Conservation (phyloP, 805 yeast genomes). For the Saturnispora gosingensis region DNA sequence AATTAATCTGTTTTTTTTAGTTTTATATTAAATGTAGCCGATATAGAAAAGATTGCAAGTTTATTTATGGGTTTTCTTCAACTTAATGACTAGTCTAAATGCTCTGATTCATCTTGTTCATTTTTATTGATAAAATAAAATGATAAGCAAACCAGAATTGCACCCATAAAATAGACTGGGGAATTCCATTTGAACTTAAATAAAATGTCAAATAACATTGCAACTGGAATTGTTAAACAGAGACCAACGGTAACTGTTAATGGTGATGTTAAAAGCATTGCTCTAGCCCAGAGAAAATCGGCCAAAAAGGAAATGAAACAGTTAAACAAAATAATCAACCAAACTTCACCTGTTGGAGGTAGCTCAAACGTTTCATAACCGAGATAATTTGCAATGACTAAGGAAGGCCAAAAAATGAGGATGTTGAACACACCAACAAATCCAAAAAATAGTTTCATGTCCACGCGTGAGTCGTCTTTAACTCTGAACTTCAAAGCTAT, state of each 20-base stretch:
- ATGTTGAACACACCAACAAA: conserved; percentile 84
- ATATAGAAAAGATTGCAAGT: background rate
- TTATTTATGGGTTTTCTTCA: background rate
- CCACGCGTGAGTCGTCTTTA: conserved; percentile 61
- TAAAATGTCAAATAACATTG: conserved; percentile 83
- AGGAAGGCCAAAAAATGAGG: conserved; percentile 71
- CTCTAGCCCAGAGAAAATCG: conserved; percentile 93
- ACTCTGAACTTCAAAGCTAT: conserved; percentile 70
- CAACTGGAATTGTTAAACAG: conserved; percentile 87
- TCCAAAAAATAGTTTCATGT: conserved; percentile 87
- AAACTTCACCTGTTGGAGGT: conserved; percentile 48
- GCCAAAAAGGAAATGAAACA: conserved; percentile 74
- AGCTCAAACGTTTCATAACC: conserved; percentile 65
- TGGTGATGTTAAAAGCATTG: conserved; percentile 89
- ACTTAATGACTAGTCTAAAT: background rate
- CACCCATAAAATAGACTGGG: conserved; percentile 65
- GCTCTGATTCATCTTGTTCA: conserved; percentile 48
- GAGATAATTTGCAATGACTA: conserved; percentile 51
- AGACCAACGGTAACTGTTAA: conserved; percentile 92
- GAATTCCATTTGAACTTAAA: conserved; percentile 58
- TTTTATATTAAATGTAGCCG: background rate
- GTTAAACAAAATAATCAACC: conserved; percentile 50
- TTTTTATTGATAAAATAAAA: conserved; percentile 76
- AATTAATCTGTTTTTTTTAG: background rate
- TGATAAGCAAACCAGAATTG: conserved; percentile 67